Evolutionary conservation across 441 rosid species (phyloP), one percentile per base, ranked within the genome.

Genomic region (Populus tomentosa): DNA sequence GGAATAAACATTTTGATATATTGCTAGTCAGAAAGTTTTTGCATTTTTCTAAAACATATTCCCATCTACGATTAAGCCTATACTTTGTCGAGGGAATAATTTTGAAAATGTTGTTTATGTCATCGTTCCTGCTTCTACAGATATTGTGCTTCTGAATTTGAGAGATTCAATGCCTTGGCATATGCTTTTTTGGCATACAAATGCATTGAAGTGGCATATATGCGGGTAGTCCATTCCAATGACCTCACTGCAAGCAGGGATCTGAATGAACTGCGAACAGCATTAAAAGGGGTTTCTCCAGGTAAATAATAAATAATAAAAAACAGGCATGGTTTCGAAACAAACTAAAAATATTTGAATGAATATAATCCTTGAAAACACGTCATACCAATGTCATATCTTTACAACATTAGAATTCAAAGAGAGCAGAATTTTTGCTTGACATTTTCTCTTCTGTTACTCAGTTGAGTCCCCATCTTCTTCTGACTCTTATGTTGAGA

Each of bases 381-480:
- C 4, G 50, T 42, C 50, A 11, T 10, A 42, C 50, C 50, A 2
- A 42, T 42, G 50, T 42, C 50, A 42, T 42, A 42, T 42, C 50
- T 42, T 42, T 42, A 42, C 14, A 42, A 42, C 13, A 42, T 42
- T 42, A 42, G 50, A 42, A 42, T 42, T 42, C 16, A 11, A 11
- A 40, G 50, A 42, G 50, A n/a, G 30, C 3, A 61, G 10, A 61
- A 61, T 61, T 18, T n/a, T 61, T 61, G 24, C 24, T 61, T 16
- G 23, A n/a, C 33, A 65, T 64, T 21, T 63, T 65, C 28, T 65
- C 26, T 13, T 13, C 18, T 67, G 28, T 24, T 65, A 7, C 38
- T 86, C 87, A 93, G 94, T 92, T 78, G 96, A 91, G 82, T 91
- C 96, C 46, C 94, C 97, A 24, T 90, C 94, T 40, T 92, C 95